phyloP scores from a whole-genome alignment of 2,329 filamentous ascomycete species.

The Metarhizium anisopliae region DNA sequence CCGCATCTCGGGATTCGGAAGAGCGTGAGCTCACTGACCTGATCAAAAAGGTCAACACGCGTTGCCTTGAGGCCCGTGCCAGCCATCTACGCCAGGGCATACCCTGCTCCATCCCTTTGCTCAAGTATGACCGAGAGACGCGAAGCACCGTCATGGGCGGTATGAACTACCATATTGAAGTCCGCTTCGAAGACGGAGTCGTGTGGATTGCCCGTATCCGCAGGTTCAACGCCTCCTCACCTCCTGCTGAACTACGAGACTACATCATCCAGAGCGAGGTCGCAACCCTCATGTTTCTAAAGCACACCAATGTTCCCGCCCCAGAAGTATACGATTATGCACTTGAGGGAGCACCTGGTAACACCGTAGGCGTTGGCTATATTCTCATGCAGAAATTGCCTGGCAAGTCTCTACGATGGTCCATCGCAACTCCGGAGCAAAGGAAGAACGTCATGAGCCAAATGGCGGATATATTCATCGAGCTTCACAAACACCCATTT shows the following conservation, averaged over 20 bases:
- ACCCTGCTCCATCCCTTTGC: constrained; percentile 23
- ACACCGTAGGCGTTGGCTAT: constrained; percentile 28
- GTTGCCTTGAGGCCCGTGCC: constrained; percentile 26
- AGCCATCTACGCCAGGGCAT: constrained; percentile 25
- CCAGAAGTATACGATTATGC: constrained; percentile 29
- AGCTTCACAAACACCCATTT: constrained; percentile 28
- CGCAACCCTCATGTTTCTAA: constrained; percentile 30
- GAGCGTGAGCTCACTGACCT: constrained; percentile 23
- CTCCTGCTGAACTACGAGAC: constrained; percentile 22
- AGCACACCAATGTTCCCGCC: constrained; percentile 23
- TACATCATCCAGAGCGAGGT: constrained; percentile 31
- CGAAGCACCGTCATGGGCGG: constrained; percentile 31
- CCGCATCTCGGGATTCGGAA: constrained; percentile 23
- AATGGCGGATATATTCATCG: constrained; percentile 28
- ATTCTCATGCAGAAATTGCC: constrained; percentile 34
- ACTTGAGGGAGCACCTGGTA: constrained; percentile 15
- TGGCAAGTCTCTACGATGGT: constrained; percentile 27
- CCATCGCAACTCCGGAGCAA: constrained; percentile 21
- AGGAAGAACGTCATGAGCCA: constrained; percentile 25
- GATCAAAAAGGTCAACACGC: constrained; percentile 24
- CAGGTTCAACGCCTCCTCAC: constrained; percentile 29
- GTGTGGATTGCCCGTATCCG: constrained; percentile 34
- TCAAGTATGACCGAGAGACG: constrained; percentile 25
- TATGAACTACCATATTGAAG: constrained; percentile 34
- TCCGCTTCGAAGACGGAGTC: constrained; percentile 32